Evolutionary conservation across 2,329 filamentous ascomycete species (phyloP), one percentile per base, ranked within the genome.

Genomic region (Penicillium capsulatum): DNA sequence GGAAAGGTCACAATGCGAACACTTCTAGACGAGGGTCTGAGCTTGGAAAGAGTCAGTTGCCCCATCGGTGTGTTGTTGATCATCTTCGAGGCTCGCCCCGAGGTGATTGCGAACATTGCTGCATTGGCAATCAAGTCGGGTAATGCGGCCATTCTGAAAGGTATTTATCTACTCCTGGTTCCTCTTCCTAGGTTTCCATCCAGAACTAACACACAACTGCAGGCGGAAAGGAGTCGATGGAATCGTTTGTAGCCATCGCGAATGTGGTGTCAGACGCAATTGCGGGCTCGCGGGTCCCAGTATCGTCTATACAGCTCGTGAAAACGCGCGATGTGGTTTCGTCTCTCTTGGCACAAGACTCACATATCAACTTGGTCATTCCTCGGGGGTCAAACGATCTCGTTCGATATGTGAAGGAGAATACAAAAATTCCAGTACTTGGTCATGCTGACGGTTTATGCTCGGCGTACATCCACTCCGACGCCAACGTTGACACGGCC

Each of bases 31-130:
- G 85, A 96, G 53, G 84, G 83, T 37, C 76, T 98, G 37, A 76
- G 83, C 36, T 76, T 98, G 44, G 88, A 95, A 61, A 82, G 90
- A 47, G 85, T 95, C 32, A 89, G 87, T 28, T 95, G 88, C 62
- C 92, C 92, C 4, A 97, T 98, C 54, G 92, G 92, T 44, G 90
- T 97, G n/a, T 79, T 98, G 29, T 78, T 98, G 52, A 92, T 98
- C 68, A 97, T 98, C 60, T 98, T 98, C 61, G 92, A 98, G 70
- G 92, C 92, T 24, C 84, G 92, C 6, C 92, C 92, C 5, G 92
- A 98, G 69, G 92, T 98, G 50, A 96, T 98, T 60, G 92, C 91
- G 60, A 98, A 98, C 66, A 97, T 98, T 59, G 89, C 92, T 47
- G 87, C 90, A 3, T 75, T 98, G 16, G 90, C 92, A 26, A 86